Evolutionary conservation across 805 yeast species (phyloP).

Genomic region (Monosporozyma siamensis): DNA sequence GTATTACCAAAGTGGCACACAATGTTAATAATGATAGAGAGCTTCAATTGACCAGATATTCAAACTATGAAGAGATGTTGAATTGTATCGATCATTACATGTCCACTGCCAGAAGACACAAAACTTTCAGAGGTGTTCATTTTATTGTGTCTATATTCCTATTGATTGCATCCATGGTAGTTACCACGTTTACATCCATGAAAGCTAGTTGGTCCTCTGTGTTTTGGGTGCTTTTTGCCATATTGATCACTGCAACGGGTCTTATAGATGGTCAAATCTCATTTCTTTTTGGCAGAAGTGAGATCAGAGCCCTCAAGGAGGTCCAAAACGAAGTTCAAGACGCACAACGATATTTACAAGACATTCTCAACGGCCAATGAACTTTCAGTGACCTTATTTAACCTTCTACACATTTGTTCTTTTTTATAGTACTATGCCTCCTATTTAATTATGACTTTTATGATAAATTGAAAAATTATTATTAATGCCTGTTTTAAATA

Average conservation of each 20-base stretch:
- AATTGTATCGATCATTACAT: constrained; percentile 39
- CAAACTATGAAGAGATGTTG: constrained; percentile 42
- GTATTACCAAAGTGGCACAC: not conserved
- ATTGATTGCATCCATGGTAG: constrained; percentile 45
- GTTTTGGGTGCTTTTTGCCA: constrained; percentile 49
- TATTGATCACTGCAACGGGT: constrained; percentile 55
- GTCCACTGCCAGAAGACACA: constrained; percentile 50
- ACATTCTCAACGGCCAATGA: not conserved
- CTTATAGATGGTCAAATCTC: constrained; percentile 70
- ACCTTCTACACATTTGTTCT: not conserved
- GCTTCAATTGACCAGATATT: constrained; percentile 11
- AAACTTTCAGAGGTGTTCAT: constrained; percentile 55
- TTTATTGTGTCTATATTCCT: constrained; percentile 47
- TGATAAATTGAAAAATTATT: too few species aligned
- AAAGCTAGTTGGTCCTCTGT: constrained; percentile 54
- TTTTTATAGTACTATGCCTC: not conserved
- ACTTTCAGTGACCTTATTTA: not conserved
- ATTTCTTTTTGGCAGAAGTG: constrained; percentile 69
- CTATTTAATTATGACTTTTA: too few species aligned
- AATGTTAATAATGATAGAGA: constrained; percentile 2
- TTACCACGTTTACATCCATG: constrained; percentile 49
- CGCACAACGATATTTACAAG: constrained; percentile 12
- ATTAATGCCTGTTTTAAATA: too few species aligned
- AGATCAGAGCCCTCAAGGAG: constrained; percentile 66
- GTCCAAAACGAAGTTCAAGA: constrained; percentile 59